phyloP scores from a whole-genome alignment of 768 basidiomycete species.

The Coprinopsis marcescibilis region DNA sequence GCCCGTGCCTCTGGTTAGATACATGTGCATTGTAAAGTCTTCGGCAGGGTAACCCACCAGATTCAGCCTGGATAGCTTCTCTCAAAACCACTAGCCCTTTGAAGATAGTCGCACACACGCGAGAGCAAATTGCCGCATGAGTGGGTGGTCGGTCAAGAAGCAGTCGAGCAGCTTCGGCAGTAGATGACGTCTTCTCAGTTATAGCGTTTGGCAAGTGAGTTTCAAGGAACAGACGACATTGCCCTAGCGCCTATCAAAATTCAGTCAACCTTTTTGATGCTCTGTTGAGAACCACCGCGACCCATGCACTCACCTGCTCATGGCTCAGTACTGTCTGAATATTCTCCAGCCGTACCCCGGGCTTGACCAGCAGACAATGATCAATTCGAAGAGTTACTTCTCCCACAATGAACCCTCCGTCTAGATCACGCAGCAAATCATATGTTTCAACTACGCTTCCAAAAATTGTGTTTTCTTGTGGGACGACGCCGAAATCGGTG shows the following conservation, averaged over 20 bases:
- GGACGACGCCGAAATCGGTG: constrained; percentile 57
- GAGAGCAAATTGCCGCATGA: constrained; percentile 73
- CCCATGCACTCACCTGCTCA: constrained; percentile 77
- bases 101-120: constrained; percentile 53
- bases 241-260: constrained; percentile 59
- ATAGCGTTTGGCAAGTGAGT: constrained; percentile 46
- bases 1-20: constrained; percentile 9
- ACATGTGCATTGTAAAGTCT: background rate
- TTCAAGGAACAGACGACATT: constrained; percentile 62
- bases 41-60: constrained; percentile 29
- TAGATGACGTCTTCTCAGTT: constrained; percentile 59
- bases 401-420: constrained; percentile 50
- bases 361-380: constrained; percentile 63
- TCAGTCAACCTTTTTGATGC: background rate
- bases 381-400: constrained; percentile 54
- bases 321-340: constrained; percentile 66
- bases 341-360: constrained; percentile 49
- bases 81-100: constrained; percentile 54
- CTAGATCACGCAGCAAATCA: constrained; percentile 48
- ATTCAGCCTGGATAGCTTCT: constrained; percentile 59
- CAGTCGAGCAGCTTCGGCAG: constrained; percentile 61
- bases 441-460: constrained; percentile 74
- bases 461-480: constrained; percentile 76
- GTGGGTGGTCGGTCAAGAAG: constrained; percentile 36
- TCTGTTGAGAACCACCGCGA: no score